Base-by-base conservation (phyloP, 2,329 filamentous ascomycete genomes). In the Sarocladium strictum region DNA sequence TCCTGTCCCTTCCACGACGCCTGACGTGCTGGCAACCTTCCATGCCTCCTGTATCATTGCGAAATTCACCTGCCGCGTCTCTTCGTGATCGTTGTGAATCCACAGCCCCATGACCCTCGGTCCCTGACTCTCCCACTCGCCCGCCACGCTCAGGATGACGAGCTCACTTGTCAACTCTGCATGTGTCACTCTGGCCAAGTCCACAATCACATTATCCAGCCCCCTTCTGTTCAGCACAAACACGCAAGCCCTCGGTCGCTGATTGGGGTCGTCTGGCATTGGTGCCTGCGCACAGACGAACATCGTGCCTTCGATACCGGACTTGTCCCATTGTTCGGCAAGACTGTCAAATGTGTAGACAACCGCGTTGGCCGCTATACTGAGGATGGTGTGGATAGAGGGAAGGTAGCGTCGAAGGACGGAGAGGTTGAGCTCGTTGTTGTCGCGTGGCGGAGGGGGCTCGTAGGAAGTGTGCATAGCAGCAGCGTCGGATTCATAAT, bases 341-440 rank as follows among this genome's bases (percentile, higher is more conserved):
- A 77, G 71, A 47, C 82, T 76, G 58, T 79, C 82, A 73, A 95
- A 94, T 49, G 80, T 81, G 76, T 97, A 97, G 60, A 97, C 80
- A 33, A 94, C 89, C 24, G 89, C 88, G 64, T 93, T 96, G 29
- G 89, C 86, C 5, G 90, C 90, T 61, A 94, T 87, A 58, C 87
- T 86, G 59, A 90, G 77, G 65, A 97, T 90, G 53, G 78, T 74
- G 56, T 77, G 76, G 59, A 97, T 83, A 56, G 82, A 79, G 29
- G 90, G 88, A 56, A 90, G 82, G 72, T 96, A 89, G 61, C 90
- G 88, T 56, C 81, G 85, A 33, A 97, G 79, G 37, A 97, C 93
- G 50, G 83, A 78, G 60, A 96, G 79, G 74, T 97, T 97, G 65
- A 97, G 85, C 61, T 95, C 87, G 54, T 87, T 88, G 69, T 92